phyloP scores from a whole-genome alignment of 2,329 filamentous ascomycete genomes.

The Sclerotinia sclerotiorum region DNA sequence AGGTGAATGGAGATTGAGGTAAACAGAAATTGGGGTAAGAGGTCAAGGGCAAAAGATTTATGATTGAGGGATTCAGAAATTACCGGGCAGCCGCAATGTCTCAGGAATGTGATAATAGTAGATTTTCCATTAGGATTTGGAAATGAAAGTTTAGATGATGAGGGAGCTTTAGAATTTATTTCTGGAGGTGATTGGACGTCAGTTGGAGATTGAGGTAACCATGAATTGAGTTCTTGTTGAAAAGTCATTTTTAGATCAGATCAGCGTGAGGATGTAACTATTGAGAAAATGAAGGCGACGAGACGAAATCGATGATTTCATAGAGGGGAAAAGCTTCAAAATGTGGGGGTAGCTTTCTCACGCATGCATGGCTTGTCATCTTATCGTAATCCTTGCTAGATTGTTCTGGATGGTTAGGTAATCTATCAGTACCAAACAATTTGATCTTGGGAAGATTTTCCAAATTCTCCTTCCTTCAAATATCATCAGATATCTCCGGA shows the following conservation, averaged over 20 bases:
- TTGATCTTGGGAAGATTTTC: constrained; percentile 1
- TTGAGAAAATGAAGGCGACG: neutral
- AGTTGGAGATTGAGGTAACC: constrained; percentile 31
- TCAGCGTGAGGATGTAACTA: neutral
- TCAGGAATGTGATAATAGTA: constrained; percentile 64
- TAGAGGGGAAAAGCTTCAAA: constrained; percentile 16
- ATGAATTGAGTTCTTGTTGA: constrained; percentile 39
- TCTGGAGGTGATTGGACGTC: constrained; percentile 50
- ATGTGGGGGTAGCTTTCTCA: constrained; percentile 3
- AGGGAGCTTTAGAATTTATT: constrained; percentile 57
- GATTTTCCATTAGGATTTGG: constrained; percentile 52
- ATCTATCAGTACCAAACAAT: constrained; percentile 10
- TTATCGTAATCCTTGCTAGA: constrained; percentile 6
- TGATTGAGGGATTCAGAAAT: constrained; percentile 32
- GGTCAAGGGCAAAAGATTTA: neutral
- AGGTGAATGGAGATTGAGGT: too few relatives aligned
- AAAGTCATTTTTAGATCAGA: constrained; percentile 34
- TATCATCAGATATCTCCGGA: neutral
- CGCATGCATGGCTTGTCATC: constrained; percentile 5
- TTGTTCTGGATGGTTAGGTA: neutral
- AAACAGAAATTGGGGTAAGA: too few relatives aligned
- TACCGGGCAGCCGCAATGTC: constrained; percentile 77
- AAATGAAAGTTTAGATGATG: constrained; percentile 52
- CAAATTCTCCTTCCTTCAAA: neutral
- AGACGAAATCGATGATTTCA: constrained; percentile 4